phyloP scores from a whole-genome alignment of 257 asterid genomes.

The Solanum commersonii region DNA sequence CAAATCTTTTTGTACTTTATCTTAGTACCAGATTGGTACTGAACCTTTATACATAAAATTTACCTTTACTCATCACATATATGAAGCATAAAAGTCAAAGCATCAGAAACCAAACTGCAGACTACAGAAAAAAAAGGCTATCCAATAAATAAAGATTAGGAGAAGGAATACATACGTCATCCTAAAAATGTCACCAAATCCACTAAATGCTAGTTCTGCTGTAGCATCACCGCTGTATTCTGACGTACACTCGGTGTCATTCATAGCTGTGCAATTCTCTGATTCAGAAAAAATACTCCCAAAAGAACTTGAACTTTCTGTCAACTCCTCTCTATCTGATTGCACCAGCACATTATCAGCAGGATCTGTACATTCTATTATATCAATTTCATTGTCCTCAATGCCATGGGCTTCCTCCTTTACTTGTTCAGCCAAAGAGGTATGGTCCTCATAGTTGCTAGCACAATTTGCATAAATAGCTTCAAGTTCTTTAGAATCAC shows the following conservation, averaged over 20 bases:
- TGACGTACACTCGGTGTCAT: neutral
- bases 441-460: neutral
- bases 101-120: neutral
- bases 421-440: neutral
- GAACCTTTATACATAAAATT: neutral
- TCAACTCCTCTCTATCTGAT: neutral
- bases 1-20: neutral
- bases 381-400: slow-evolving; percentile 3
- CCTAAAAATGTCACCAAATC: slow-evolving; percentile 1
- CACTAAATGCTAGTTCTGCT: neutral
- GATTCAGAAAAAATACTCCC: neutral
- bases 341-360: neutral
- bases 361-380: neutral
- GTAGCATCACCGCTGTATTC: neutral
- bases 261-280: neutral
- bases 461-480: neutral
- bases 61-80: neutral
- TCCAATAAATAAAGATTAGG: neutral
- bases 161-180: slow-evolving; percentile 2
- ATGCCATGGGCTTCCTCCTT: neutral
- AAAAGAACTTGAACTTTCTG: slow-evolving; percentile 8
- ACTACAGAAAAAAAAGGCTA: neutral
- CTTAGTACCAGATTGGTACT: neutral
- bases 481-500: slow-evolving; percentile 2
- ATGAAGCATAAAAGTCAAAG: neutral